A percentile compares a stretch with the other conserved stretches of the same genome.
phyloP scores from a whole-genome alignment of 2,329 filamentous ascomycete species.

The Phyllosticta capitalensis region DNA sequence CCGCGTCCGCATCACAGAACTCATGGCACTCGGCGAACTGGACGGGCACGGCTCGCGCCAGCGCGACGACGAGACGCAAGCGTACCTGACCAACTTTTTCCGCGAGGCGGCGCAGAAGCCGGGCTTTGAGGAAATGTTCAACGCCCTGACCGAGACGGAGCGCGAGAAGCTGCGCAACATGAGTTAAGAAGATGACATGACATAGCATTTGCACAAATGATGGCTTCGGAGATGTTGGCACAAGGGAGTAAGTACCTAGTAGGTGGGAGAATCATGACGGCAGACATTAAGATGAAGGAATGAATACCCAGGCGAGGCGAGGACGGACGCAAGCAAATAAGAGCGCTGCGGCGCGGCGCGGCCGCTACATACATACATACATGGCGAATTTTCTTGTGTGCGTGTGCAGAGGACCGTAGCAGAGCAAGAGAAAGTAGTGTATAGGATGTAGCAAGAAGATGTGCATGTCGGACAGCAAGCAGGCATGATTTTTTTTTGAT shows the following conservation, averaged over 20 bases:
- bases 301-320: not conserved
- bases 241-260: not conserved
- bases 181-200: constrained; percentile 1
- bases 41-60: constrained; percentile 47
- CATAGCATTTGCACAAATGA: not conserved
- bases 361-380: too few relatives aligned
- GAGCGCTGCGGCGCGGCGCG: too few relatives aligned
- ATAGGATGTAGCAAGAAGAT: not conserved
- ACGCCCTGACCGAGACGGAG: constrained; percentile 44
- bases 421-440: not conserved
- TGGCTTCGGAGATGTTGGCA: not conserved
- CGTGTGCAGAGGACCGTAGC: not conserved
- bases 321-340: not conserved
- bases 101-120: constrained; percentile 42
- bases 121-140: constrained; percentile 47
- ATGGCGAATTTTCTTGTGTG: too few relatives aligned
- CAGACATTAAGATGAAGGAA: too few relatives aligned
- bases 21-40: constrained; percentile 65
- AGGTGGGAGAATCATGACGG: too few relatives aligned
- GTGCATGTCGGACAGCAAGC: not conserved
- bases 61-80: constrained; percentile 83
- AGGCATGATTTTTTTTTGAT: not conserved
- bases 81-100: constrained; percentile 78
- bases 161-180: constrained; percentile 40
- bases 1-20: constrained; percentile 40